Evolutionary conservation across 2,329 filamentous ascomycete genomes (phyloP).

Genomic region (Arthroderma sp.): DNA sequence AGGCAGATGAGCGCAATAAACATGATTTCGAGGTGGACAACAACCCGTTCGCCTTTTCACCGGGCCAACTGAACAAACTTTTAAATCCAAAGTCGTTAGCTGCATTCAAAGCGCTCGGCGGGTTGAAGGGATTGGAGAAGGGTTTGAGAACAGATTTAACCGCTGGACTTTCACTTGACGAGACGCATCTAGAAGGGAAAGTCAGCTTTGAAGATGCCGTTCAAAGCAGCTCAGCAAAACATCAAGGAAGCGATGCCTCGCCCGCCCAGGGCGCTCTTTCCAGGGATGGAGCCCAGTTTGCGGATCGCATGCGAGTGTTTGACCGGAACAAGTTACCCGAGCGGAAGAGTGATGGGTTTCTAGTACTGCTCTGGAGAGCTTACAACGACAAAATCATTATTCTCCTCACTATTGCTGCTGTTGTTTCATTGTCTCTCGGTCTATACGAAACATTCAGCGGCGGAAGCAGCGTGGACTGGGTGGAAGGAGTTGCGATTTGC

Average conservation of each 20-base stretch:
- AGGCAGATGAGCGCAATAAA: constrained; percentile 64
- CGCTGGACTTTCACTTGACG: constrained; percentile 65
- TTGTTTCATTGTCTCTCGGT: constrained; percentile 56
- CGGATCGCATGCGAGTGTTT: constrained; percentile 50
- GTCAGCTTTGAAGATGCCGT: constrained; percentile 64
- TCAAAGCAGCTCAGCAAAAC: constrained; percentile 15
- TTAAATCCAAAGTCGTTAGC: constrained; percentile 78
- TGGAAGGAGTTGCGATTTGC: constrained; percentile 56
- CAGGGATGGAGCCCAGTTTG: constrained; percentile 27
- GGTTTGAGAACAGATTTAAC: constrained; percentile 62
- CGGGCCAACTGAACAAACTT: constrained; percentile 71
- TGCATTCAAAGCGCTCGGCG: constrained; percentile 71
- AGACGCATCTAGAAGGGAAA: constrained; percentile 51
- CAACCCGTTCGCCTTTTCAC: constrained; percentile 73
- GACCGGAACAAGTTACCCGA: constrained; percentile 51
- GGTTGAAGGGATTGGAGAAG: constrained; percentile 63
- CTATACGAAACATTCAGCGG: constrained; percentile 53
- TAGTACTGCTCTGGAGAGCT: constrained; percentile 53
- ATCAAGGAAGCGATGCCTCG: constrained; percentile 8
- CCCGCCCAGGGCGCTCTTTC: not conserved
- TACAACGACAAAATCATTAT: constrained; percentile 66
- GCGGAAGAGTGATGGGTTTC: constrained; percentile 50
- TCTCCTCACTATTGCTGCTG: constrained; percentile 54
- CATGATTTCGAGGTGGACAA: constrained; percentile 61
- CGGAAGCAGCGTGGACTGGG: constrained; percentile 47